A percentile compares a stretch with the other conserved stretches of the same genome.
phyloP scores from a whole-genome alignment of 768 basidiomycete genomes.

The Clitopilus passeckerianus region DNA sequence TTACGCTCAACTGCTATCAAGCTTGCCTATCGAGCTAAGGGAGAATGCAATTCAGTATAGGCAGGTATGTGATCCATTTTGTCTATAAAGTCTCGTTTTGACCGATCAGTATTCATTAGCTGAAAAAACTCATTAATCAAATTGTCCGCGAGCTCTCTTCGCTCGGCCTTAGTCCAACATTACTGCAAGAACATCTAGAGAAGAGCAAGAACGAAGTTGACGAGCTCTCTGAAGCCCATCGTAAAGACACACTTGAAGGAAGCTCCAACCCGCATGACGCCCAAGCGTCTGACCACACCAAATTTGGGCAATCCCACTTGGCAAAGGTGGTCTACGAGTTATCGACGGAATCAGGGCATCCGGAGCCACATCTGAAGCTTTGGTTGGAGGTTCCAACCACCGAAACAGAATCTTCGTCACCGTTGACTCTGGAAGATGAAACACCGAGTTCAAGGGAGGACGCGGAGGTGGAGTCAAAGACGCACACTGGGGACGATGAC shows the following conservation, averaged over 20 bases:
- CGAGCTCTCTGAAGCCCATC: not conserved
- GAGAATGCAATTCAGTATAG: constrained; percentile 83
- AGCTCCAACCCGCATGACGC: not conserved
- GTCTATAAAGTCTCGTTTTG: not conserved
- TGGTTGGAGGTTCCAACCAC: constrained; percentile 29
- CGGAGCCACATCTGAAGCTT: constrained; percentile 56
- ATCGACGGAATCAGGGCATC: constrained; percentile 34
- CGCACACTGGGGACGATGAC: not conserved
- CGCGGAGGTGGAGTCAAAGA: constrained; percentile 4
- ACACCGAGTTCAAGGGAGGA: not conserved
- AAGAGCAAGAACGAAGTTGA: constrained; percentile 6
- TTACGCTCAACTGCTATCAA: constrained; percentile 54
- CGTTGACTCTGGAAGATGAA: not conserved
- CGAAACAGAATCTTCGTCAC: not conserved
- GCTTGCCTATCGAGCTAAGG: constrained; percentile 72
- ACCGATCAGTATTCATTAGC: constrained; percentile 33
- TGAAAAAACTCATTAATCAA: constrained; percentile 87
- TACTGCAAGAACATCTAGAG: constrained; percentile 39
- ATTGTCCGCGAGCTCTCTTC: constrained; percentile 73
- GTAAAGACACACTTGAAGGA: not conserved
- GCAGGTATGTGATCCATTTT: constrained; percentile 38
- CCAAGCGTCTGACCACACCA: constrained; percentile 4
- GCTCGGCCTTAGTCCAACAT: constrained; percentile 53
- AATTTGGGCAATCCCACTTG: constrained; percentile 6
- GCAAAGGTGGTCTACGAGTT: constrained; percentile 54